Conservation (phyloP, 495 filamentous ascomycete genomes). For the Cudoniella acicularis region DNA sequence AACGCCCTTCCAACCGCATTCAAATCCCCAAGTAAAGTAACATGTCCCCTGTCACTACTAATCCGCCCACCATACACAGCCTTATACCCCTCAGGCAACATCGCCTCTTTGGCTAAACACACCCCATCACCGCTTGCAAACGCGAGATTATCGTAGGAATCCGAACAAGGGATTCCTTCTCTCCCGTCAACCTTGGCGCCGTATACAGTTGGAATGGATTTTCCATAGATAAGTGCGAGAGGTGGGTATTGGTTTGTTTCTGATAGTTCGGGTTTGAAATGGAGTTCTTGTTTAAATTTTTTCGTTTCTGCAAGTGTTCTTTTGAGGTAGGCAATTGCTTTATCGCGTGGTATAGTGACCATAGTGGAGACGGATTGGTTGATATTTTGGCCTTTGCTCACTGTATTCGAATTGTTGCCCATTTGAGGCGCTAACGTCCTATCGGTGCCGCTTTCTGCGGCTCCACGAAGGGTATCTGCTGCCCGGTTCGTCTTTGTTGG, state of each 20-base stretch:
- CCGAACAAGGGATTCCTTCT: constrained; percentile 66
- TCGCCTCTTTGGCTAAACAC: constrained; percentile 77
- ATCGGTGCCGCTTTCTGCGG: constrained; percentile 35
- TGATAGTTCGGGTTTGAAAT: constrained; percentile 56
- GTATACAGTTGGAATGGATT: constrained; percentile 79
- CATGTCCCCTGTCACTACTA: constrained; percentile 78
- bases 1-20: constrained; percentile 76
- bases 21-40: constrained; percentile 80
- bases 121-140: constrained; percentile 91
- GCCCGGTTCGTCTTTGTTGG: constrained; percentile 25
- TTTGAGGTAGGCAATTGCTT: constrained; percentile 60
- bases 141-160: constrained; percentile 83
- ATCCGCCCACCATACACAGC: constrained; percentile 67
- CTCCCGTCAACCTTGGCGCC: constrained; percentile 65
- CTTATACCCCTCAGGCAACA: constrained; percentile 79
- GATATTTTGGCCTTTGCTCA: constrained; percentile 18
- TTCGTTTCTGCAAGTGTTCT: constrained; percentile 70
- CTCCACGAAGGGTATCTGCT: constrained; percentile 23
- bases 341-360: constrained; percentile 27
- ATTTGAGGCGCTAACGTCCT: constrained; percentile 46
- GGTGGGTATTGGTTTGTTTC: constrained; percentile 72
- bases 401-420: constrained; percentile 32
- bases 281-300: constrained; percentile 69
- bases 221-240: constrained; percentile 81
- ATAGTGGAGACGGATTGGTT: constrained; percentile 36